Evolutionary conservation across 768 basidiomycete genomes (phyloP).

Genomic region (Sarcomyxa edulis): DNA sequence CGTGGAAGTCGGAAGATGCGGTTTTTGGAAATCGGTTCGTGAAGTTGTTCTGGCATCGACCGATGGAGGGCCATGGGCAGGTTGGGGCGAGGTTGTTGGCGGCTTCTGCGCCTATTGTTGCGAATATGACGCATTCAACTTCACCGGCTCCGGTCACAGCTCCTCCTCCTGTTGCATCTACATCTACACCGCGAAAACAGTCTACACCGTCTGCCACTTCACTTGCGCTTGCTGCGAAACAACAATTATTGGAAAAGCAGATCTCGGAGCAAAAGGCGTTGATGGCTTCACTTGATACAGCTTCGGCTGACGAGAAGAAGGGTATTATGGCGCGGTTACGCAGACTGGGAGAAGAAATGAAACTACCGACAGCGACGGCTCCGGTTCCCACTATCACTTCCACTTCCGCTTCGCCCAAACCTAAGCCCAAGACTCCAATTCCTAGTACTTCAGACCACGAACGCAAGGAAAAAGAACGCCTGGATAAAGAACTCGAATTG

Average conservation of each 20-base stretch:
- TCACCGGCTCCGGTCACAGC: constrained; percentile 25
- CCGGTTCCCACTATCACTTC: constrained; percentile 19
- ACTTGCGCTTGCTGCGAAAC: constrained; percentile 63
- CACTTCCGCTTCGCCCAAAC: constrained; percentile 19
- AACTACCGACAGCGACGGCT: constrained; percentile 17
- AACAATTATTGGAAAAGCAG: constrained; percentile 71
- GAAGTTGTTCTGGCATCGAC: constrained; percentile 93
- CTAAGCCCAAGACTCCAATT: constrained; percentile 18
- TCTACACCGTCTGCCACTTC: constrained; percentile 27
- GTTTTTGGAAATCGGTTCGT: constrained; percentile 93
- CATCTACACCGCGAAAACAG: constrained; percentile 31
- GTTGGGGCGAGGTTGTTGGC: constrained; percentile 74
- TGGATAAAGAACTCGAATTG: constrained; percentile 84
- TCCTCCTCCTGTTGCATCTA: constrained; percentile 13
- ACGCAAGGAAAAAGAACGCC: constrained; percentile 52
- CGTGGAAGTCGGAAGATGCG: constrained; percentile 93
- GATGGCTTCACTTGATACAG: constrained; percentile 62
- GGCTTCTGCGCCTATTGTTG: constrained; percentile 72
- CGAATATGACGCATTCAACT: constrained; percentile 56
- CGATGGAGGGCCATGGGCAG: constrained; percentile 87
- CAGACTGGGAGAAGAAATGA: constrained; percentile 76
- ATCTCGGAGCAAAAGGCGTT: constrained; percentile 87
- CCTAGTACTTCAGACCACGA: constrained; percentile 38
- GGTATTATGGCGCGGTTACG: constrained; percentile 70
- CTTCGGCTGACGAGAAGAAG: constrained; percentile 71